These are phyloP conservation scores for Funneliformis geosporum DNA, from an alignment of 192 early-diverging fungal species.

Conservation along the genomic window DNA sequence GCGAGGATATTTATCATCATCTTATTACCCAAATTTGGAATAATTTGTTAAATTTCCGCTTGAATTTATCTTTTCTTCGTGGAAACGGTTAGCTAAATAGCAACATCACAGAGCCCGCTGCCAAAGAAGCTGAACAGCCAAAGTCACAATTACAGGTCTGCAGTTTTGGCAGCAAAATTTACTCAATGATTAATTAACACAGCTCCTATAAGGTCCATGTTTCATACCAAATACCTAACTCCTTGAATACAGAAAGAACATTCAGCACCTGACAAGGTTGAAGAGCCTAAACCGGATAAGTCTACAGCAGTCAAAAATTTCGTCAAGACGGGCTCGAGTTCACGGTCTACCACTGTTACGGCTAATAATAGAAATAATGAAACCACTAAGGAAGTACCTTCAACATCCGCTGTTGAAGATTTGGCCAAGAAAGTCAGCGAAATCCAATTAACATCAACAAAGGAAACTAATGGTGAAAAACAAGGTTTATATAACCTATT, in stretches of 20 bases:
- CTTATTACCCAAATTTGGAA: neutral
- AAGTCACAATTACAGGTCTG: slow-evolving; percentile 31
- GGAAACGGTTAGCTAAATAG: neutral
- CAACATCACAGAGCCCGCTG: slow-evolving; percentile 20
- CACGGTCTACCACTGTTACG: slow-evolving; percentile 5
- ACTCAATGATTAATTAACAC: slow-evolving; percentile 24
- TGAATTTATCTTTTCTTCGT: neutral
- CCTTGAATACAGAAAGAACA: slow-evolving; percentile 29
- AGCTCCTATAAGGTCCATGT: slow-evolving; percentile 19
- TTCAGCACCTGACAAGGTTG: slow-evolving; percentile 29
- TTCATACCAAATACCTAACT: slow-evolving; percentile 22
- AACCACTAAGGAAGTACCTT: slow-evolving; percentile 42
- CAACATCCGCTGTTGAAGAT: slow-evolving; percentile 52
- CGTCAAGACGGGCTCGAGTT: slow-evolving; percentile 18
- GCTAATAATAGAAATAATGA: slow-evolving; percentile 40
- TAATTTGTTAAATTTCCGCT: neutral
- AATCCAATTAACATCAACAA: slow-evolving; percentile 42
- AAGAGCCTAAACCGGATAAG: slow-evolving; percentile 27
- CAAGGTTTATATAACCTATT: neutral
- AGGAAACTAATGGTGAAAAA: slow-evolving; percentile 16
- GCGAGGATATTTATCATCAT: neutral
- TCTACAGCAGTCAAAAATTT: slow-evolving; percentile 10
- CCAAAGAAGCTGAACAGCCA: slow-evolving; percentile 34
- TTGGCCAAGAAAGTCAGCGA: slow-evolving; percentile 60
- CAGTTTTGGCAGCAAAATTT: slow-evolving; percentile 27